These are phyloP conservation scores for Saccharomycopsis sp. DNA, from an alignment of 805 yeast genomes.

Conservation along the genomic window DNA sequence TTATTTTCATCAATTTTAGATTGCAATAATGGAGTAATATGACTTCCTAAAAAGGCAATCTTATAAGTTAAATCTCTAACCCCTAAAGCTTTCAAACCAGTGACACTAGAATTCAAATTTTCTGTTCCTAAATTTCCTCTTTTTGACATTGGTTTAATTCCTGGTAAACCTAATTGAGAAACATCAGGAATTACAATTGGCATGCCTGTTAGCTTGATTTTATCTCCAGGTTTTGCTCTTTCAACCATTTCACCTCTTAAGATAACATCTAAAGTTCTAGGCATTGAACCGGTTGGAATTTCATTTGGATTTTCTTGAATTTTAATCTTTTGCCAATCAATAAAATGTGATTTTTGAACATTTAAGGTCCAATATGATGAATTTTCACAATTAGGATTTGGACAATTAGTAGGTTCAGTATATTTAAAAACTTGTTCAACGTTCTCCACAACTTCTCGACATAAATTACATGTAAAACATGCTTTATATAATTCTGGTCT, in stretches of 20 bases:
- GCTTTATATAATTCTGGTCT: constrained; percentile 88
- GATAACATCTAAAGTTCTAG: constrained; percentile 87
- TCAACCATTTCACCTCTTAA: constrained; percentile 92
- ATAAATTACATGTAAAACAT: constrained; percentile 79
- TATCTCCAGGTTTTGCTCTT: constrained; percentile 95
- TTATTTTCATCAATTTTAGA: constrained; percentile 19
- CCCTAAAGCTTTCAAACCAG: constrained; percentile 86
- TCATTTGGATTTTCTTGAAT: constrained; percentile 95
- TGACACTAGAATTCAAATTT: constrained; percentile 72
- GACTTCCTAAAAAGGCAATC: constrained; percentile 84
- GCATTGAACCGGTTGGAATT: constrained; percentile 98
- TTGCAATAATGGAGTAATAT: constrained; percentile 56
- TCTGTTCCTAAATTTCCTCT: constrained; percentile 35
- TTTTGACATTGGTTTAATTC: constrained; percentile 77
- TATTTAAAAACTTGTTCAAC: constrained; percentile 88
- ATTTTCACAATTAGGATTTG: constrained; percentile 79
- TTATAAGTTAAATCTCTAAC: constrained; percentile 90
- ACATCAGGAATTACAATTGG: constrained; percentile 94
- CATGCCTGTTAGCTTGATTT: constrained; percentile 87
- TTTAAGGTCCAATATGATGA: constrained; percentile 78
- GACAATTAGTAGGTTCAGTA: constrained; percentile 91
- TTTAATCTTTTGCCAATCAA: constrained; percentile 95
- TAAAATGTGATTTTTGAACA: constrained; percentile 72
- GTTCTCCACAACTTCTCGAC: constrained; percentile 76
- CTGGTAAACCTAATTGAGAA: constrained; percentile 88